Evolutionary conservation across 1,284 basidiomycete genomes (phyloP), one percentile per base, ranked within the genome.

Genomic region (Ceratobasidium sp.): DNA sequence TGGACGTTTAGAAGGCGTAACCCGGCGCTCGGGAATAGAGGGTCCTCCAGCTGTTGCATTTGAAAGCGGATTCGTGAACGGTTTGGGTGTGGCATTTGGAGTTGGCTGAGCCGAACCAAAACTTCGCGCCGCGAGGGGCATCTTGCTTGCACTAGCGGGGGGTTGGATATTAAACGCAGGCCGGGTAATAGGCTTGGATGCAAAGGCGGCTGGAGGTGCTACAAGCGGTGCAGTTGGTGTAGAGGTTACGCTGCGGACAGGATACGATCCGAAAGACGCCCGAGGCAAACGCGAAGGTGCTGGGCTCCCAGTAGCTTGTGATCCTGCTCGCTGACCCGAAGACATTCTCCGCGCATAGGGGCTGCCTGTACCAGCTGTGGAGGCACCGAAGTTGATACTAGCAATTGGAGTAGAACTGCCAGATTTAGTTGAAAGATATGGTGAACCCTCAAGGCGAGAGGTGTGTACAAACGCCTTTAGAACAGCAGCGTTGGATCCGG

Each of bases 391-490:
- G 37, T 65, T 65, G 10, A 65, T 65, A 26, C 45, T 11, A 10
- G 69, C 69, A 31, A 73, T 60, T 33, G 69, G 69, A 13, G 69
- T 73, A 35, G 69, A 73, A 23, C 69, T 73, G 26, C 69, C 69
- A n/a, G 69, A 73, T 26, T 45, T 45, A 15, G 69, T 35, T n/a
- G 53, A 69, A 15, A 69, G 67, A 58, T 73, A 73, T 5, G 76
- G 77, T 2, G 77, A 76, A 39, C 77, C 77, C 47, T 78, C 77
- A 39, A 78, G 42, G 26, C 69, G 64, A 47, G 77, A 78, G 13
- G 75, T 74, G 20, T 64, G 75, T 8, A 78, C 77, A 49, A 79
- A 79, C 23, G 78, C 78, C 20, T 77, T 68, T 13, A 78, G 71
- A 2, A 79, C 78, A 51, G 78, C 78, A 20, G 67, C 68, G 37